Conservation (phyloP, 371 early-diverging fungal species). For the Mortierella sp. region DNA sequence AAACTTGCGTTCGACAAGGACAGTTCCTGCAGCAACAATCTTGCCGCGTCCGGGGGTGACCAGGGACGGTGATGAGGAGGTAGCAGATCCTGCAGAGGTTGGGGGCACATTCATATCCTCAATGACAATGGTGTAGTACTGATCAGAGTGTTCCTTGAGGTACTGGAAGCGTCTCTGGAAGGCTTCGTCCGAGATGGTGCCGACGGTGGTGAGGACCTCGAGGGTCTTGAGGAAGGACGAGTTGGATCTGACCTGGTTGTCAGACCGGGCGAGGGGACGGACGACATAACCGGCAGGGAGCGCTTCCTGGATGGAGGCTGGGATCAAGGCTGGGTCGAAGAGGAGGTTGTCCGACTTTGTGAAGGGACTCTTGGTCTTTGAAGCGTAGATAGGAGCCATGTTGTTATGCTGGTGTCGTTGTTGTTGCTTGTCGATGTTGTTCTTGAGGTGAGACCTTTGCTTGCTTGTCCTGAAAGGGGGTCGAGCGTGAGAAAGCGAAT, state of each 20-base stretch:
- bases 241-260: conserved; percentile 76
- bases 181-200: conserved; percentile 37
- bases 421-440: background rate
- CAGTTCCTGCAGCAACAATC: conserved; percentile 96
- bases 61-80: conserved; percentile 36
- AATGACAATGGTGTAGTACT: conserved; percentile 90
- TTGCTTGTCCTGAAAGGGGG: conserved; percentile 11
- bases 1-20: conserved; percentile 97
- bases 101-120: conserved; percentile 71
- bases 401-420: conserved; percentile 4
- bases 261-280: conserved; percentile 85
- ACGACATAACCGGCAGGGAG: conserved; percentile 87
- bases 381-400: conserved; percentile 20
- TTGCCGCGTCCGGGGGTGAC: conserved; percentile 58
- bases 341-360: conserved; percentile 63
- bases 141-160: conserved; percentile 51
- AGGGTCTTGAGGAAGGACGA: conserved; percentile 65
- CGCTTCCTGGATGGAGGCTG: conserved; percentile 75
- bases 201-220: conserved; percentile 56
- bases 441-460: background rate
- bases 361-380: conserved; percentile 41
- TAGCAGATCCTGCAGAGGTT: conserved; percentile 30
- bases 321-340: conserved; percentile 84
- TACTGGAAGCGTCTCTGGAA: conserved; percentile 48
- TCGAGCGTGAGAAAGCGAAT: conserved; percentile 16